Evolutionary conservation across 2,329 filamentous ascomycete species (phyloP), one percentile per base, ranked within the genome.

Genomic region (Didymella lethalis): DNA sequence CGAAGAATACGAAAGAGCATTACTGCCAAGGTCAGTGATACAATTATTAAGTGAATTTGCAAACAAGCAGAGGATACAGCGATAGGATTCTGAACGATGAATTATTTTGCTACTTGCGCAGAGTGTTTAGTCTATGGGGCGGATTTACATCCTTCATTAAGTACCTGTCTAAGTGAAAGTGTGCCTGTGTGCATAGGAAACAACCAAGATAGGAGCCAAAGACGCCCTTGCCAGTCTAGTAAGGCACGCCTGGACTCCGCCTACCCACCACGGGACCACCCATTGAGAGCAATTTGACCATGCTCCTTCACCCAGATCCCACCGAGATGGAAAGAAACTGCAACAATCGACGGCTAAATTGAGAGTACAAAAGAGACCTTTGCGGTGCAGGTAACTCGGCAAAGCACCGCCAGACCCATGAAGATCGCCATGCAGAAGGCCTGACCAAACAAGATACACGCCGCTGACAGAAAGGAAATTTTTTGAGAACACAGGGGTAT

Each of bases 101-200:
- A 45, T 72, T 67, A 64, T 74, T 68, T 72, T 64, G 56, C 63
- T 63, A 70, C 68, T 68, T 62, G 68, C 65, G 70, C 69, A 70
- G 65, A 66, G 60, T 63, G 64, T 70, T 62, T 71, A 76, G 68
- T 77, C 74, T 77, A 77, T 63, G 52, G 36, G 56, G 71, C 67
- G 74, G 74, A 77, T 73, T 55, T 68, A 67, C 59, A 72, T 75
- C 74, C 73, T 75, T 76, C 72, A 76, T 77, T 76, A 77, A 76
- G 65, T 76, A 72, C 74, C 75, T 72, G 74, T 76, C 73, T 77
- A 76, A 64, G 61, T 68, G 67, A 72, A 58, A 59, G 47, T 67
- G 54, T 73, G 66, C 65, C 63, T 64, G 64, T 68, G 65, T 68
- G 64, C 58, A 68, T 61, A 70, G 60, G 62, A 65, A 66, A 71